Conservation (phyloP, 768 basidiomycete species). For the Leucocoprinus sp. region DNA sequence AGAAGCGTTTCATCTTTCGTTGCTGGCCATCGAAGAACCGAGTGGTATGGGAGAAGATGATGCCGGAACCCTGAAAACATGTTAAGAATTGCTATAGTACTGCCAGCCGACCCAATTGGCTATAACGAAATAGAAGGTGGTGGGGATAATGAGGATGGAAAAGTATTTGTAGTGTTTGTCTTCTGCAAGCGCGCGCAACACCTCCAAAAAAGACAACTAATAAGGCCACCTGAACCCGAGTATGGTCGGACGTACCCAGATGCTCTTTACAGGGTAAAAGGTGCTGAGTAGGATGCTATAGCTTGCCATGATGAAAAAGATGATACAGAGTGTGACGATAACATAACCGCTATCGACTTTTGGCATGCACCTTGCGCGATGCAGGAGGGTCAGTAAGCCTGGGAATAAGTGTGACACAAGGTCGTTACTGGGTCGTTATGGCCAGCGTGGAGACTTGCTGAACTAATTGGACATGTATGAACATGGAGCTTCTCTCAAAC, state of each 20-base stretch:
- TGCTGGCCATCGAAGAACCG: neutral
- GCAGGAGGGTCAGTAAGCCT: conserved; percentile 3
- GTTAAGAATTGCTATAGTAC: conserved; percentile 82
- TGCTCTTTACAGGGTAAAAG: conserved; percentile 45
- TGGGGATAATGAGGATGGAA: conserved; percentile 67
- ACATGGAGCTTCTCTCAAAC: neutral
- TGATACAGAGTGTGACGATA: conserved; percentile 34
- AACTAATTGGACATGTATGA: conserved; percentile 2
- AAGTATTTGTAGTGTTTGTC: conserved; percentile 94
- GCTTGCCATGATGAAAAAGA: conserved; percentile 49
- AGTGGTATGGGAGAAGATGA: conserved; percentile 15
- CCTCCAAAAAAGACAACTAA: conserved; percentile 27
- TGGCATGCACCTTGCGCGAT: conserved; percentile 15
- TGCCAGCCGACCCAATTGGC: conserved; percentile 99
- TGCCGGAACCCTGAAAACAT: neutral
- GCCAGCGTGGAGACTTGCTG: conserved; percentile 8
- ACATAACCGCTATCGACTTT: conserved; percentile 32
- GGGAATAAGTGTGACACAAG: conserved; percentile 7
- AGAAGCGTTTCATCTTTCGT: neutral
- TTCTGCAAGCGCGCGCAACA: conserved; percentile 51
- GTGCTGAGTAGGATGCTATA: conserved; percentile 63
- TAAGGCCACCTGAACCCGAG: neutral
- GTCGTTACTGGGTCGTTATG: neutral
- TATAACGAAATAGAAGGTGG: conserved; percentile 83
- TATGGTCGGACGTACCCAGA: conserved; percentile 34